Base-by-base conservation (phyloP, 1,284 basidiomycete genomes). In the Heliocybe sulcata region DNA sequence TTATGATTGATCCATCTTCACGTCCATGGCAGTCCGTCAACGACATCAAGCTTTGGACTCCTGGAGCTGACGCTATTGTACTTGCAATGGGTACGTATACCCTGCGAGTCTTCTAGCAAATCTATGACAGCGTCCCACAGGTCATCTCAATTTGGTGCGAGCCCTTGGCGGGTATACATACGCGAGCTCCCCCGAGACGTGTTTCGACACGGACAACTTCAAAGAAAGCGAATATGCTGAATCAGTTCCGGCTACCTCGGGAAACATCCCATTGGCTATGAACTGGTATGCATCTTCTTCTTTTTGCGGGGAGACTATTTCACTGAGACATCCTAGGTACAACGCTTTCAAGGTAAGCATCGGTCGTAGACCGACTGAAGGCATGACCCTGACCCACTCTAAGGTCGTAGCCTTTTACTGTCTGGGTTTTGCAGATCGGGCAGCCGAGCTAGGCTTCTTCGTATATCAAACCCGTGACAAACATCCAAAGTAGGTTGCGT, bases 381-480 rank as follows among this genome's bases (percentile, higher is more conserved):
- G 50, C 8, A 11, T 8, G 19, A 33, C 11, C 45, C 56, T 51
- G 20, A 57, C 35, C 47, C 20, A n/a, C 45, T 52, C 25, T 45
- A 45, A 84, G 82, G 70, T 87, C 51, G 81, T 81, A 22, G 79
- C 75, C 29, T 72, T 81, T 48, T 87, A 78, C 61, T 82, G 80
- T 55, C 71, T 85, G 3, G 85, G 85, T 0, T 80, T 74, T 60
- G 63, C 72, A 12, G 68, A 75, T 25, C 80, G 83, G 57, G 83
- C 85, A 2, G 83, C 81, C 0, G 65, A 69, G 12, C 73, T 87
- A 22, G 85, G 85, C 0, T 87, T 86, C 63, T 69, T 67, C 22
- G 72, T 86, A 10, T 87, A 81, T 60, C 70, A 77, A 42, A 79
- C 77, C 8, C 72, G 82, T 49, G 72, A 77, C 35, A 71, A 69